A percentile compares a stretch with the other conserved stretches of the same genome.
Conservation (phyloP, 2,329 filamentous ascomycete species). For the Trichoderma hamatum region DNA sequence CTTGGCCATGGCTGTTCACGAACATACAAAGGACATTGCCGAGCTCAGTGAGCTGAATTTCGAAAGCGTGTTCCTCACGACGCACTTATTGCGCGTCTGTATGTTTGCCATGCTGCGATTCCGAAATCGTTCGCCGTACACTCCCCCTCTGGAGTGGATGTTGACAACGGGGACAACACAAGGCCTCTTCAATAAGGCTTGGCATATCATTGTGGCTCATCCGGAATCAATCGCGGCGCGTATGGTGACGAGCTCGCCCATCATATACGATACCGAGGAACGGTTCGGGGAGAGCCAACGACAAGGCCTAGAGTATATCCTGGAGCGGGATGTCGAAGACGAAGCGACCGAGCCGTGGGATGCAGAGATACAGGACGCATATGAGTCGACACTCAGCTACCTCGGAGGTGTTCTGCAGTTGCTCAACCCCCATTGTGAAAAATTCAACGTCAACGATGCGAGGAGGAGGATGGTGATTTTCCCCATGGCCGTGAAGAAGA, state of each 20-base stretch:
- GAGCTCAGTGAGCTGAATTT: slow-evolving; percentile 23
- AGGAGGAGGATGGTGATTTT: slow-evolving; percentile 26
- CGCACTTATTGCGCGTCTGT: slow-evolving; percentile 28
- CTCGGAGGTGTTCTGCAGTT: slow-evolving; percentile 25
- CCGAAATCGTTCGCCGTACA: slow-evolving; percentile 27
- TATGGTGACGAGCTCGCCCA: slow-evolving; percentile 27
- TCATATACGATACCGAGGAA: slow-evolving; percentile 26
- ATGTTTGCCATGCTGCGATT: slow-evolving; percentile 30
- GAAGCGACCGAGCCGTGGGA: slow-evolving; percentile 29
- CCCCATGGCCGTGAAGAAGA: slow-evolving; percentile 27
- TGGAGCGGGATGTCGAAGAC: slow-evolving; percentile 26
- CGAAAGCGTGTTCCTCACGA: slow-evolving; percentile 29
- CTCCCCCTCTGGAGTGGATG: slow-evolving; percentile 31
- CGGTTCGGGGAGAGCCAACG: slow-evolving; percentile 24
- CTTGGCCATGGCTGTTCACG: slow-evolving; percentile 29
- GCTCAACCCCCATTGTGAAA: neutral
- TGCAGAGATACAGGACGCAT: slow-evolving; percentile 29
- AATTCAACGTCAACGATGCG: slow-evolving; percentile 1
- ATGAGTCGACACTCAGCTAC: slow-evolving; percentile 31
- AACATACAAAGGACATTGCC: slow-evolving; percentile 28
- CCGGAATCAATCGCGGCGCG: slow-evolving; percentile 13
- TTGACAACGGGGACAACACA: slow-evolving; percentile 30
- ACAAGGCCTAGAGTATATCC: slow-evolving; percentile 27
- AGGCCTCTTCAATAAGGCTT: slow-evolving; percentile 25
- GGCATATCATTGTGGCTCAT: slow-evolving; percentile 18